These are phyloP conservation scores for Cyberlindnera xishuangbannaensis DNA, from an alignment of 805 yeast genomes.

Conservation along the genomic window DNA sequence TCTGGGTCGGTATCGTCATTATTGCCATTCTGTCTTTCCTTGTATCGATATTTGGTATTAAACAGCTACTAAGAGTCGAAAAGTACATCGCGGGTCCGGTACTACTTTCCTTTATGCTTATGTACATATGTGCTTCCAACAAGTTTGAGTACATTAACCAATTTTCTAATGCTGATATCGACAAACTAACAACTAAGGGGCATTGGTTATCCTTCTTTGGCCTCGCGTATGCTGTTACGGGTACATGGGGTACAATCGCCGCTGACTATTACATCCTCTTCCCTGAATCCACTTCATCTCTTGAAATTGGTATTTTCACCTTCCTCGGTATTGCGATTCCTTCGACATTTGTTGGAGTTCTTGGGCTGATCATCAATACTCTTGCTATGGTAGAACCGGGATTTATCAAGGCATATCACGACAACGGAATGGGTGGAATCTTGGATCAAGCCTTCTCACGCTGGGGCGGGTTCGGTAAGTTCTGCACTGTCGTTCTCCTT, in stretches of 20 bases:
- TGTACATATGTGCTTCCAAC: slow-evolving; percentile 57
- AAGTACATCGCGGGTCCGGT: slow-evolving; percentile 65
- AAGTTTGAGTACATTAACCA: slow-evolving; percentile 31
- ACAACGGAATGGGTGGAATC: slow-evolving; percentile 71
- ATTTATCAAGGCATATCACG: slow-evolving; percentile 53
- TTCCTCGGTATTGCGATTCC: slow-evolving; percentile 65
- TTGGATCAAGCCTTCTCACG: slow-evolving; percentile 55
- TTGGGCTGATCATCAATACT: slow-evolving; percentile 67
- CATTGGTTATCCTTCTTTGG: slow-evolving; percentile 68
- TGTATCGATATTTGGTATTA: slow-evolving; percentile 75
- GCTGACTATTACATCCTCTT: slow-evolving; percentile 78
- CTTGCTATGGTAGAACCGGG: slow-evolving; percentile 52
- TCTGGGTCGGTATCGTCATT: slow-evolving; percentile 69
- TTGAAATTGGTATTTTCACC: slow-evolving; percentile 52
- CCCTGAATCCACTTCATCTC: slow-evolving; percentile 62
- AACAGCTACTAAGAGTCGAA: slow-evolving; percentile 63
- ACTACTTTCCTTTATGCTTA: slow-evolving; percentile 54
- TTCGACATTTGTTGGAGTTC: slow-evolving; percentile 66
- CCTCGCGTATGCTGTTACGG: slow-evolving; percentile 68
- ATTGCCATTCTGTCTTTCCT: slow-evolving; percentile 57
- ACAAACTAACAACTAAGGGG: slow-evolving; percentile 46
- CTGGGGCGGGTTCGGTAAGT: slow-evolving; percentile 76
- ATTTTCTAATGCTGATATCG: slow-evolving; percentile 29
- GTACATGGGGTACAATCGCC: slow-evolving; percentile 87
- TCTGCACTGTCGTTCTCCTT: slow-evolving; percentile 62